Evolutionary conservation across 768 basidiomycete genomes (phyloP), one percentile per base, ranked within the genome.

Genomic region (Mycena maculata): DNA sequence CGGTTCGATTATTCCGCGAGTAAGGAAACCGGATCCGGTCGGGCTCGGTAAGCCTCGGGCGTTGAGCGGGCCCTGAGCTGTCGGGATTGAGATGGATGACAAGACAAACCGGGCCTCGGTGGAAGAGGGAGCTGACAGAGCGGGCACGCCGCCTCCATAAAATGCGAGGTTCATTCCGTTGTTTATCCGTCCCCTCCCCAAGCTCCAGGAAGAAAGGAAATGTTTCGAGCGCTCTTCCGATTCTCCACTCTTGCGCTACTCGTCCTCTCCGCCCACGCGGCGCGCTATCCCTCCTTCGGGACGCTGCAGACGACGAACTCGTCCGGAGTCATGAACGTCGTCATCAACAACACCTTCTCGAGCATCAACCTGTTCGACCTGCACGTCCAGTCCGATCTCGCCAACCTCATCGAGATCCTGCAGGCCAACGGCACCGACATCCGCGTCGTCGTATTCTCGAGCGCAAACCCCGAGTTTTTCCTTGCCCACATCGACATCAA

Each of bases 291-390:
- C 3, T 48, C 47, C 7, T 48, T 16, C 27, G 47, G 47, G 27
- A 47, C 45, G 9, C 45, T 47, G 20, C 45, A 47, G 45, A 47
- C 45, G 8, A 47, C 45, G 23, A 47, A 47, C 18, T 52, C 50
- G 3, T 31, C 50, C 6, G 50, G 50, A 7, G 50, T 52, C 18
- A 2, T 52, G 50, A 52, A 52, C 33, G 50, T 36, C 50, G 50
- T 52, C 25, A 52, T 52, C 50, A 52, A 52, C 30, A 52, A 52
- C n/a, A 52, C 50, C 3, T 30, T 7, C 50, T 52, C 50, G 25
- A 6, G 3, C 11, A 52, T 36, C 45, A 47, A 47, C 45, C 9
- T 48, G 11, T 48, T 48, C 47, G 47, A 48, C 47, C 27, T 16
- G 47, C 20, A 28, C 27, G 27, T 48, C 27, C 47, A 48, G 47